These are phyloP conservation scores for Dioscorea zingiberensis DNA, from an alignment of 106 monocot genomes.

Conservation along the genomic window DNA sequence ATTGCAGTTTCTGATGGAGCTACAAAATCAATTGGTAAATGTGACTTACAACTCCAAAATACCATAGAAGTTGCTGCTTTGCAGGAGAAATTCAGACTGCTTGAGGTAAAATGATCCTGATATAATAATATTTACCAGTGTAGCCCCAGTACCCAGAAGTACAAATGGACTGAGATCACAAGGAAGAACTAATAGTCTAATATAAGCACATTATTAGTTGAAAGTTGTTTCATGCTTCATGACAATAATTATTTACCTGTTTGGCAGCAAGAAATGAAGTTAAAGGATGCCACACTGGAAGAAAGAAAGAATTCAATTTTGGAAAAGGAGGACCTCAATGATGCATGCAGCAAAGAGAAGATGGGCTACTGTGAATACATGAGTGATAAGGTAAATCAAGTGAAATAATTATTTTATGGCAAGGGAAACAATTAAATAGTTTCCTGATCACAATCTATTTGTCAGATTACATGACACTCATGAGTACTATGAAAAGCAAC, in stretches of 20 bases:
- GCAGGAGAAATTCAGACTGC: not conserved
- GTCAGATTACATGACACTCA: too few species aligned
- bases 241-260: not conserved
- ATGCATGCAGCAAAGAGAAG: not conserved
- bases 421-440: too few species aligned
- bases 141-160: too few species aligned
- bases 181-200: too few species aligned
- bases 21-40: conserved; percentile 8
- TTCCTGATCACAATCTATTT: too few species aligned
- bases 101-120: conserved; percentile 11
- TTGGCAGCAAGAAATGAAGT: conserved; percentile 14
- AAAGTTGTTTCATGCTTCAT: not conserved
- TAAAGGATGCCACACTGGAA: conserved; percentile 11
- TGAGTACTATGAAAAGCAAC: too few species aligned
- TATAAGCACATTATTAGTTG: not conserved
- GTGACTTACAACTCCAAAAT: not conserved
- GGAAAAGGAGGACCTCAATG: conserved; percentile 4
- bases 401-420: too few species aligned
- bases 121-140: too few species aligned
- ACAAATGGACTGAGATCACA: too few species aligned
- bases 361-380: too few species aligned
- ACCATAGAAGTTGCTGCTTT: conserved; percentile 1
- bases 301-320: conserved; percentile 6
- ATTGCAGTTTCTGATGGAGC: conserved; percentile 10
- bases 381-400: too few species aligned